phyloP scores from a whole-genome alignment of 805 yeast species.

The Candida palmyrensis region DNA sequence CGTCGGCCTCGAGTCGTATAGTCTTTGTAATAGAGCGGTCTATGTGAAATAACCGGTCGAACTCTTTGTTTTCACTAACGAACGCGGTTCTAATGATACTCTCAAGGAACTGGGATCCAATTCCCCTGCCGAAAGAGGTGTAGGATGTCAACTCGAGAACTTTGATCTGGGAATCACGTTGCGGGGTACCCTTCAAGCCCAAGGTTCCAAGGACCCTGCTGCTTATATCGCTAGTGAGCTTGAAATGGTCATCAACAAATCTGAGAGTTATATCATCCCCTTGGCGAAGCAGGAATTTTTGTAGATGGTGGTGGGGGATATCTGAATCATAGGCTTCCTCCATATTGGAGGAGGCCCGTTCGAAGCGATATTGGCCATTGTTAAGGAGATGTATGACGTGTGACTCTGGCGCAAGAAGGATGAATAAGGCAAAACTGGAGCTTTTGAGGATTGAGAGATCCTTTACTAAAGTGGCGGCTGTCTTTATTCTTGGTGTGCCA shows the following conservation, averaged over 20 bases:
- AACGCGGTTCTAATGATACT: constrained; percentile 10
- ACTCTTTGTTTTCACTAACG: constrained; percentile 9
- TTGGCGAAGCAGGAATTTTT: constrained; percentile 13
- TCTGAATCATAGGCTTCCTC: constrained; percentile 20
- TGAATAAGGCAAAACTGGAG: constrained; percentile 13
- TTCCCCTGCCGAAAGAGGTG: constrained; percentile 44
- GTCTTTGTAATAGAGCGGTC: constrained; percentile 8
- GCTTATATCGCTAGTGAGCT: constrained; percentile 11
- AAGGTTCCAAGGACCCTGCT: constrained; percentile 22
- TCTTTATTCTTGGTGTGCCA: constrained; percentile 35
- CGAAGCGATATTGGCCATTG: constrained; percentile 11
- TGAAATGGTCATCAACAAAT: constrained; percentile 14
- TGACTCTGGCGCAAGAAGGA: constrained; percentile 23
- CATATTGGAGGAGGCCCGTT: constrained; percentile 9
- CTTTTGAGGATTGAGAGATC: constrained; percentile 21
- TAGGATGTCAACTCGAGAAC: constrained; percentile 46
- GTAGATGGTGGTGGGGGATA: constrained; percentile 16
- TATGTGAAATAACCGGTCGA: constrained; percentile 7
- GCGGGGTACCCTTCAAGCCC: constrained; percentile 13
- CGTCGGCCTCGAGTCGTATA: constrained; percentile 32
- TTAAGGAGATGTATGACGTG: constrained; percentile 18
- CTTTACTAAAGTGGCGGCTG: constrained; percentile 11
- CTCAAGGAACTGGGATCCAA: constrained; percentile 26
- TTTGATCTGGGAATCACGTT: constrained; percentile 4
- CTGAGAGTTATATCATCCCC: constrained; percentile 11